A percentile compares a stretch with the other conserved stretches of the same genome.
phyloP scores from a whole-genome alignment of 2,329 filamentous ascomycete species.

The Pestalotiopsis sp. region DNA sequence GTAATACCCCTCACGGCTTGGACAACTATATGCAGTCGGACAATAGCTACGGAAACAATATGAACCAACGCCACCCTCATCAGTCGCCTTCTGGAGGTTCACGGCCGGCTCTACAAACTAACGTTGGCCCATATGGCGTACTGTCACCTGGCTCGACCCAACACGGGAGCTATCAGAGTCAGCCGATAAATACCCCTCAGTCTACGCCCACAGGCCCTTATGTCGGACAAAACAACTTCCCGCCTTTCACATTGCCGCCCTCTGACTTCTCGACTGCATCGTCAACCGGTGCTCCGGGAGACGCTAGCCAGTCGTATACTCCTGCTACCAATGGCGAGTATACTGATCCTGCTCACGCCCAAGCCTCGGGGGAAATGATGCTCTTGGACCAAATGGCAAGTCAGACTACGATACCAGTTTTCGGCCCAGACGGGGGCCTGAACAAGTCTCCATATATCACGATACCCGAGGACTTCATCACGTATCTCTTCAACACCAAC shows the following conservation, averaged over 20 bases:
- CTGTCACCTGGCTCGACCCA: conserved; percentile 55
- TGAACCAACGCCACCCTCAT: conserved; percentile 34
- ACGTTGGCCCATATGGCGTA: conserved; percentile 50
- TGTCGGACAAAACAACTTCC: conserved; percentile 62
- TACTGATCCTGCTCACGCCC: conserved; percentile 42
- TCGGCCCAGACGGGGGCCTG: conserved; percentile 75
- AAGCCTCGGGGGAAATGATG: conserved; percentile 56
- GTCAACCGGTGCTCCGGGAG: conserved; percentile 34
- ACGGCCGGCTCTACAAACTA: conserved; percentile 48
- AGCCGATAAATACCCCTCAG: conserved; percentile 47
- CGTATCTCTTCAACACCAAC: conserved; percentile 78
- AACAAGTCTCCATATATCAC: conserved; percentile 83
- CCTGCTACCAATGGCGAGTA: conserved; percentile 45
- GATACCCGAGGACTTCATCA: conserved; percentile 85
- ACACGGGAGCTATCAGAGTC: conserved; percentile 47
- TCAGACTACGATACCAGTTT: conserved; percentile 78
- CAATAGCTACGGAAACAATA: conserved; percentile 32
- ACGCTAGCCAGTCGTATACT: conserved; percentile 38
- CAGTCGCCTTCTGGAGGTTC: conserved; percentile 45
- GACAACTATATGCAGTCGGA: conserved; percentile 47
- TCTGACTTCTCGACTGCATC: conserved; percentile 55
- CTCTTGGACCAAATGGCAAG: conserved; percentile 64
- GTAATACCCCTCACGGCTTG: conserved; percentile 35
- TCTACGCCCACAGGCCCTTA: conserved; percentile 46
- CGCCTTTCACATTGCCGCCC: conserved; percentile 64